Conservation (phyloP, 176 grass and related monocot species). For the Musa schizocarpa region DNA sequence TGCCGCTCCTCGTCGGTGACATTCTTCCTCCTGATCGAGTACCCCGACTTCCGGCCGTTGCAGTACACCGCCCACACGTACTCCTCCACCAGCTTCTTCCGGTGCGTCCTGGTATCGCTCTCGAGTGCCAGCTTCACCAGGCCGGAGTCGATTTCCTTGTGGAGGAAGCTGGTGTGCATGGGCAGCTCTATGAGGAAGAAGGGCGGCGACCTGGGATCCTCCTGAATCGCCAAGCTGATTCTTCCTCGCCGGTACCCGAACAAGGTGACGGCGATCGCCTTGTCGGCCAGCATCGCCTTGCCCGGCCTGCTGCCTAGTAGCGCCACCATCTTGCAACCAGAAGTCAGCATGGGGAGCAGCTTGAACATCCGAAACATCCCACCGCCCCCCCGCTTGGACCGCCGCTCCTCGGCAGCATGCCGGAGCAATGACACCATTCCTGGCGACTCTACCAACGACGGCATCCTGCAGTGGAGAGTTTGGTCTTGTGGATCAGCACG, state of each 20-base stretch:
- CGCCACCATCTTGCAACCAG: constrained; percentile 93
- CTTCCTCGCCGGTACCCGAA: constrained; percentile 68
- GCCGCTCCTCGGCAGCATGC: constrained; percentile 47
- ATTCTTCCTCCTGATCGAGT: constrained; percentile 79
- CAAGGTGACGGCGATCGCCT: constrained; percentile 67
- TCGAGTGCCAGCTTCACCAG: constrained; percentile 80
- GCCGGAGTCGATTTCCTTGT: constrained; percentile 78
- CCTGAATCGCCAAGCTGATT: constrained; percentile 71
- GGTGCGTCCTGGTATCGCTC: constrained; percentile 77
- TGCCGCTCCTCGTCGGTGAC: constrained; percentile 68
- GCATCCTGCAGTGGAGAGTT: constrained; percentile 25
- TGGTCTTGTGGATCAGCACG: too few species aligned
- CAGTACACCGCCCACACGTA: constrained; percentile 96
- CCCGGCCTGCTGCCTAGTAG: constrained; percentile 51
- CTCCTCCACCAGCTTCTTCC: constrained; percentile 66
- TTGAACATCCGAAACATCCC: constrained; percentile 90
- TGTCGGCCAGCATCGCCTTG: constrained; percentile 60
- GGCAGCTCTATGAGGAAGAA: constrained; percentile 83
- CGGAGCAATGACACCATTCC: constrained; percentile 49
- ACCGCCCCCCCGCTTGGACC: constrained; percentile 30
- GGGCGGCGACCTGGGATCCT: constrained; percentile 76
- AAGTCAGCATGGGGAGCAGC: constrained; percentile 83
- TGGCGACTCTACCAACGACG: constrained; percentile 51
- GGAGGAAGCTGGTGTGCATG: constrained; percentile 59
- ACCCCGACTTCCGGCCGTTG: constrained; percentile 86